Evolutionary conservation across 2,329 filamentous ascomycete genomes (phyloP).

Genomic region (Dactylella cylindrospora): DNA sequence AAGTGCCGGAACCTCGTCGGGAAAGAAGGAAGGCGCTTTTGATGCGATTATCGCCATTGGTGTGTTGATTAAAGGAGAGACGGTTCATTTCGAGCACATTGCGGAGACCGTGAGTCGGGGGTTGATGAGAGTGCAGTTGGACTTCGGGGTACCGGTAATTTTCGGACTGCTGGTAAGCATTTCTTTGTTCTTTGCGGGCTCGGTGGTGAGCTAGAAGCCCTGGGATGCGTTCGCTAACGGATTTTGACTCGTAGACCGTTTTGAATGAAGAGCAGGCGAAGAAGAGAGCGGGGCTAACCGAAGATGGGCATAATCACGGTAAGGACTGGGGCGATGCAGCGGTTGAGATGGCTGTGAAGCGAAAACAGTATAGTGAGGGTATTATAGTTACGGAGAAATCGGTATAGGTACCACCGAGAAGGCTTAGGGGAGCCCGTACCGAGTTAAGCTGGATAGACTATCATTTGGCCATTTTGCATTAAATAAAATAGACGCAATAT

Average conservation of each 20-base stretch:
- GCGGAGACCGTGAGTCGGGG: conserved; percentile 86
- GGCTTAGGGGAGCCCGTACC: too few species aligned
- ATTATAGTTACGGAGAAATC: conserved; percentile 20
- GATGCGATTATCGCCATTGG: conserved; percentile 95
- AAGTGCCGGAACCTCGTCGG: conserved; percentile 34
- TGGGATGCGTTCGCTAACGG: too few species aligned
- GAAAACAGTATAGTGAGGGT: conserved; percentile 77
- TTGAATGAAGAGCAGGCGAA: conserved; percentile 84
- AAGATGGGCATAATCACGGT: conserved; percentile 81
- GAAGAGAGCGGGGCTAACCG: conserved; percentile 74
- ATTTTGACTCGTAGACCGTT: conserved; percentile 65
- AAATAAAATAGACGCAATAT: too few species aligned
- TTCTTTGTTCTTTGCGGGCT: conserved; percentile 45
- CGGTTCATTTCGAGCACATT: conserved; percentile 99
- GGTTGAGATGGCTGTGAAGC: conserved; percentile 89
- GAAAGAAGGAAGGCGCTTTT: conserved; percentile 64
- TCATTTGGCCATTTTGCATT: too few species aligned
- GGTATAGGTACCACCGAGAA: too few species aligned
- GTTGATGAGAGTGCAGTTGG: conserved; percentile 90
- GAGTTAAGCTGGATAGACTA: too few species aligned
- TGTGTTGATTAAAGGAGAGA: conserved; percentile 96
- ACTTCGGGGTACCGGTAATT: conserved; percentile 82
- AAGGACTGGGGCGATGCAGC: conserved; percentile 94
- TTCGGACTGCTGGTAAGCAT: conserved; percentile 66
- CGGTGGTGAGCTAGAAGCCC: too few species aligned